phyloP scores from a whole-genome alignment of 208 protist species.

The Spironucleus salmonicida region DNA sequence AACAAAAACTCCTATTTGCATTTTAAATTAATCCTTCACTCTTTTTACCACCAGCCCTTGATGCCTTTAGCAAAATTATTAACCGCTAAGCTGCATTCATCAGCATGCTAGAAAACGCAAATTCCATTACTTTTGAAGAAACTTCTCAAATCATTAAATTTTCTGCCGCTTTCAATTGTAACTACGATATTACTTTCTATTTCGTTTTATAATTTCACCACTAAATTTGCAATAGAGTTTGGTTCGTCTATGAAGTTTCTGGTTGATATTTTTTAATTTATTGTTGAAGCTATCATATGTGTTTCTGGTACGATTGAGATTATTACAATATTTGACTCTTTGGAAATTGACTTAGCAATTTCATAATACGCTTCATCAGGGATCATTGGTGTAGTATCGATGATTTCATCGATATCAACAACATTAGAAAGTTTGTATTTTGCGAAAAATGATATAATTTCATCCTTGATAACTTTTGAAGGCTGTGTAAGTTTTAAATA shows the following conservation, averaged over 20 bases:
- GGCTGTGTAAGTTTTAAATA: not conserved
- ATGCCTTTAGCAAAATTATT: not conserved
- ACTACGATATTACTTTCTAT: slow-evolving; percentile 31
- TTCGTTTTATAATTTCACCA: not conserved
- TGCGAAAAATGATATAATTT: not conserved
- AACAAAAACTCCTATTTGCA: too few relatives aligned
- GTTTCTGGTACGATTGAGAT: slow-evolving; percentile 37
- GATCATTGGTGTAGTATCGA: slow-evolving; percentile 38
- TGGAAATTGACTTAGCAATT: slow-evolving; percentile 25
- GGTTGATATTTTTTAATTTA: not conserved
- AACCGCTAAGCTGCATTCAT: slow-evolving; percentile 13
- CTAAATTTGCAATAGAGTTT: not conserved
- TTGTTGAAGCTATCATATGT: not conserved
- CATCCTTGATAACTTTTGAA: not conserved
- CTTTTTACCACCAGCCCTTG: too few relatives aligned
- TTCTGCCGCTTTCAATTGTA: slow-evolving; percentile 28
- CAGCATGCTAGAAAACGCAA: slow-evolving; percentile 25
- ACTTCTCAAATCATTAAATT: slow-evolving; percentile 16
- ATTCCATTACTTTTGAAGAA: slow-evolving; percentile 11
- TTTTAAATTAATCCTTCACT: too few relatives aligned
- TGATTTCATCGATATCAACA: slow-evolving; percentile 32
- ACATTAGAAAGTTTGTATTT: slow-evolving; percentile 13
- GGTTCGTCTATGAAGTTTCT: not conserved
- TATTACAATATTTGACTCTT: not conserved
- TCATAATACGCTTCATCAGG: slow-evolving; percentile 20